Evolutionary conservation across 805 yeast species (phyloP), one percentile per base, ranked within the genome.

Genomic region (Priceomyces carsonii): DNA sequence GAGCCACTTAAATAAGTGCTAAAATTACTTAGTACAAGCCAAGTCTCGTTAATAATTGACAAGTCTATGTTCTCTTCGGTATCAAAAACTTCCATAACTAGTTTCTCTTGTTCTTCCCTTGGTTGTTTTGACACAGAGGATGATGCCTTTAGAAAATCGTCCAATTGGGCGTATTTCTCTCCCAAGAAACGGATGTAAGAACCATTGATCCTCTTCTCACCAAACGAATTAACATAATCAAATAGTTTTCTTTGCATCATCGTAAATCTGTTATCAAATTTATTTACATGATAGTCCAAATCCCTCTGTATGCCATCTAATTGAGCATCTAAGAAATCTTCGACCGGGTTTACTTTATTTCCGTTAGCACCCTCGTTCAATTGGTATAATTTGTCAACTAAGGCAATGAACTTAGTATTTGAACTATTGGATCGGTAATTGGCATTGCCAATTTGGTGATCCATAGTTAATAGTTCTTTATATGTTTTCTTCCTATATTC

Each of bases 11-110:
- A 43, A 36, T 60, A 66, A 9, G 47, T 47, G 13, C 67, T 48
- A 38, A 60, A 65, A 42, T 68, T 68, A 23, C 52, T 41, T 16
- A 68, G 50, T 5, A 68, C 65, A 30, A 67, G 50, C 74, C 74
- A 68, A 0, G 73, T 57, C 42, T 68, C 74, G 45, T 61, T 68
- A 29, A 66, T 51, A 18, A 66, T 56, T 10, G 72, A 60, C 27
- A 65, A 52, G 33, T 68, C 74, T 36, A 68, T 50, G 37, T 61
- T 66, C 24, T 67, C 74, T 40, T 57, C 55, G 40, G 55, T 59
- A 13, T 59, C 63, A 40, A 66, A 68, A 3, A 62, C 50, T 18
- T 58, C 66, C 19, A 54, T 34, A 6, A 63, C 54, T 2, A 55
- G 43, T 10, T 36, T 38, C 25, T 61, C 61, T 18, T 49, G 48